Evolutionary conservation across 345 rosid species (phyloP).

Genomic region (Excoecaria agallocha): DNA sequence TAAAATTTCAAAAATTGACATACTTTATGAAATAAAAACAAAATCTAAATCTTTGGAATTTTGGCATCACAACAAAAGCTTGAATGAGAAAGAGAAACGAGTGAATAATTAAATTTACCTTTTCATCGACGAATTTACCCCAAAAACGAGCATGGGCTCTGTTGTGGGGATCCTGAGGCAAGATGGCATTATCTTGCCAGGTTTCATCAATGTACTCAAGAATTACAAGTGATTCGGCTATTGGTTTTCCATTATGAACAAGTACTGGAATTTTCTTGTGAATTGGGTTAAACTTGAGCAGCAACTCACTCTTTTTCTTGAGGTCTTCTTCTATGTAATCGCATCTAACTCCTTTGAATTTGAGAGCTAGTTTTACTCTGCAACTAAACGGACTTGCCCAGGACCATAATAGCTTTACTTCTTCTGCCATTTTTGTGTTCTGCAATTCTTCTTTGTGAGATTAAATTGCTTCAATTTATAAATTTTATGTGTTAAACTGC

Average conservation of each 20-base stretch:
- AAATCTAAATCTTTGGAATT: too few relatives aligned
- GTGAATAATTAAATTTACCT: background rate
- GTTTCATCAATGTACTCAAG: conserved; percentile 1
- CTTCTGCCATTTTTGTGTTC: background rate
- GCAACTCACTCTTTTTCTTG: background rate
- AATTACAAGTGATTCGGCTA: background rate
- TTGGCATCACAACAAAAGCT: background rate
- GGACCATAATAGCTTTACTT: background rate
- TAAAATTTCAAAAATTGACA: too few relatives aligned
- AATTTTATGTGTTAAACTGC: too few relatives aligned
- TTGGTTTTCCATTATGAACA: background rate
- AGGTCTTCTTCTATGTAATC: background rate
- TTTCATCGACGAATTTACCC: background rate
- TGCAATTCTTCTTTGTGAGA: too few relatives aligned
- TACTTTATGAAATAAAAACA: too few relatives aligned
- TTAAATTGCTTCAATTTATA: too few relatives aligned
- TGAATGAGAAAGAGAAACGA: background rate
- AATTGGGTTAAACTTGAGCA: background rate
- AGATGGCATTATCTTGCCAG: background rate
- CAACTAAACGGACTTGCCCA: background rate
- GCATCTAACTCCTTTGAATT: background rate
- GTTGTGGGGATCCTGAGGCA: background rate
- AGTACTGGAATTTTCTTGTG: background rate
- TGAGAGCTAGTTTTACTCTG: background rate
- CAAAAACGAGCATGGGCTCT: background rate